Evolutionary conservation across 2,329 filamentous ascomycete species (phyloP).

Genomic region (Nemania sp.): DNA sequence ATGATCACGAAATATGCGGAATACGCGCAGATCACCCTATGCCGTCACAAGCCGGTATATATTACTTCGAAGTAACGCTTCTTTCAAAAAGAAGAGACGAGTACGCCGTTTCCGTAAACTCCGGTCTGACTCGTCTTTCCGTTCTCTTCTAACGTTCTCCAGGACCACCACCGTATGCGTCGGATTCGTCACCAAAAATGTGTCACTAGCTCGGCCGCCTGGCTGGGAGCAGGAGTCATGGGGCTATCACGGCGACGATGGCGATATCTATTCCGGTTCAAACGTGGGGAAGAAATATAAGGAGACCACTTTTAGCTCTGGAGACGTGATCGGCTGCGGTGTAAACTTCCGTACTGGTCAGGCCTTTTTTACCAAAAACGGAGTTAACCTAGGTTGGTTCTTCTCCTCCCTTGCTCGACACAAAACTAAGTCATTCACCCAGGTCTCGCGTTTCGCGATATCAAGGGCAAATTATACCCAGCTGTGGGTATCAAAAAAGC

Average conservation of each 20-base stretch:
- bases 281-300: slow-evolving; percentile 63
- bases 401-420: background rate
- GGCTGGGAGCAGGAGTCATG: slow-evolving; percentile 72
- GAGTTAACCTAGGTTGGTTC: slow-evolving; percentile 55
- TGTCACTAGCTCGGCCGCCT: slow-evolving; percentile 59
- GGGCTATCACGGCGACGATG: slow-evolving; percentile 73
- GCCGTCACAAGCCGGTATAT: slow-evolving; percentile 87
- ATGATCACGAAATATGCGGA: slow-evolving; percentile 76
- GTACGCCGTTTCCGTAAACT: slow-evolving; percentile 44
- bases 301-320: slow-evolving; percentile 54
- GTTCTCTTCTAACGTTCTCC: slow-evolving; percentile 26
- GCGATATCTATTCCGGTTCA: slow-evolving; percentile 61
- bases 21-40: slow-evolving; percentile 85
- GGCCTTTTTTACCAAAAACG: slow-evolving; percentile 73
- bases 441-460: slow-evolving; percentile 74
- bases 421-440: slow-evolving; percentile 15
- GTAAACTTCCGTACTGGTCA: slow-evolving; percentile 67
- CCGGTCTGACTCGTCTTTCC: background rate
- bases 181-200: slow-evolving; percentile 62
- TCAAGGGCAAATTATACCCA: slow-evolving; percentile 69
- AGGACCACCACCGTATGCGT: slow-evolving; percentile 66
- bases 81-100: slow-evolving; percentile 57
- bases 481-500: slow-evolving; percentile 67
- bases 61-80: slow-evolving; percentile 81
- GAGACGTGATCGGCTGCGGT: slow-evolving; percentile 67